A percentile compares a stretch with the other conserved stretches of the same genome.
These are phyloP conservation scores for Penicillium sp. DNA, from an alignment of 2,329 filamentous ascomycete species.

Conservation along the genomic window DNA sequence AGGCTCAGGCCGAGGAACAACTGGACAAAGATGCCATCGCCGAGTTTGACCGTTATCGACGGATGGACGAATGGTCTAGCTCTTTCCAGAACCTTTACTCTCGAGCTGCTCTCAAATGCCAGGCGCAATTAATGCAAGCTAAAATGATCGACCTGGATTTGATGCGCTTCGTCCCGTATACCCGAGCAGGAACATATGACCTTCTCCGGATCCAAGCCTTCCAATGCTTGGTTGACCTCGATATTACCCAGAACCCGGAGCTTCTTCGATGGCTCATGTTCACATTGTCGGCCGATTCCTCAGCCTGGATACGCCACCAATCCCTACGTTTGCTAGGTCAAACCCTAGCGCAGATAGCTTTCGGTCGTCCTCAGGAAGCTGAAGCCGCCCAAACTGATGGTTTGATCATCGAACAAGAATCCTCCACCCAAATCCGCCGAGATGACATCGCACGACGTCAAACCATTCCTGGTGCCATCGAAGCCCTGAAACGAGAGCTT, in stretches of 20 bases:
- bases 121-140: conserved; percentile 53
- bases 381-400: conserved; percentile 34
- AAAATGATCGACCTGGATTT: conserved; percentile 52
- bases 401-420: conserved; percentile 59
- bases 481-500: conserved; percentile 55
- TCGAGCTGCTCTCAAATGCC: conserved; percentile 59
- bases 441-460: conserved; percentile 54
- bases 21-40: conserved; percentile 57
- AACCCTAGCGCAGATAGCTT: conserved; percentile 57
- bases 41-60: conserved; percentile 61
- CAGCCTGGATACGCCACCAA: conserved; percentile 55
- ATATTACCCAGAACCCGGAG: conserved; percentile 49
- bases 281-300: conserved; percentile 55
- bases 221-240: conserved; percentile 55
- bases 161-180: conserved; percentile 61
- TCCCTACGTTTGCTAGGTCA: conserved; percentile 53
- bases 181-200: conserved; percentile 57
- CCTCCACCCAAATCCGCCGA: conserved; percentile 50
- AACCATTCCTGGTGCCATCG: conserved; percentile 57
- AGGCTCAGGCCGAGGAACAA: conserved; percentile 51
- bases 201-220: conserved; percentile 60
- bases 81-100: conserved; percentile 65
- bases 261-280: conserved; percentile 57
- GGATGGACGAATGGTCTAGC: conserved; percentile 65
- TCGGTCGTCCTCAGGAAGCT: conserved; percentile 47